Evolutionary conservation across 148 eudicot genomes (phyloP), one percentile per base, ranked within the genome.

Genomic region (Fagopyrum esculentum): DNA sequence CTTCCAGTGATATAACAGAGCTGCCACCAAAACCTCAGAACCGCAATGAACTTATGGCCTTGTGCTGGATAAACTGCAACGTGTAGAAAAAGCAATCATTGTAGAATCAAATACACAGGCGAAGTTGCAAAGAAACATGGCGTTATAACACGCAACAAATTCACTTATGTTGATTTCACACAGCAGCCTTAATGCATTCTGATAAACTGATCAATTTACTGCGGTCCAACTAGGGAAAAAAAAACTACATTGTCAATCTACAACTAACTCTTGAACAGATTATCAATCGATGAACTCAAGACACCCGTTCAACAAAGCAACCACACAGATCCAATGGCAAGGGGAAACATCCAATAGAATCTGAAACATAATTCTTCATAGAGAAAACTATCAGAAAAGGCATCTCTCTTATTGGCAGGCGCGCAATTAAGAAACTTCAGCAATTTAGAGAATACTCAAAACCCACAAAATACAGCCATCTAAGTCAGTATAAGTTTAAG

Each of bases 21-120:
- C 44, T 40, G 52, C 72, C 69, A 71, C 63, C 10, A 11, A 57
- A 76, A 72, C 4, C 22, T 22, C 11, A 26, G 51, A 56, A 46
- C 4, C 3, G 9, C 30, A 22, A 10, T 64, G 59, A 48, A 45
- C 22, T 43, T 40, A 49, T 44, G 44, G 45, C 69, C 73, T 77
- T 70, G 71, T 73, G 69, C 69, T 63, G 69, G 69, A 29, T 63
- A 80, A 75, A 52, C 88, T 86, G 83, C 49, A 66, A 82, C 40
- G 46, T 43, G 45, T 10, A 63, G 69, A 63, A 4, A 22, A 29
- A 63, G 9, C 40, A 16, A 19, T 17, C 30, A 57, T 16, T 57
- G 16, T 29, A 26, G 45, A 63, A 63, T 43, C 10, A 63, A 63
- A 35, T 35, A 35, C 40, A 35, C 40, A 35, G 40, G 40, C 40